These are phyloP conservation scores for Tuber microsphaerosporum DNA, from an alignment of 495 filamentous ascomycete species.

Conservation along the genomic window DNA sequence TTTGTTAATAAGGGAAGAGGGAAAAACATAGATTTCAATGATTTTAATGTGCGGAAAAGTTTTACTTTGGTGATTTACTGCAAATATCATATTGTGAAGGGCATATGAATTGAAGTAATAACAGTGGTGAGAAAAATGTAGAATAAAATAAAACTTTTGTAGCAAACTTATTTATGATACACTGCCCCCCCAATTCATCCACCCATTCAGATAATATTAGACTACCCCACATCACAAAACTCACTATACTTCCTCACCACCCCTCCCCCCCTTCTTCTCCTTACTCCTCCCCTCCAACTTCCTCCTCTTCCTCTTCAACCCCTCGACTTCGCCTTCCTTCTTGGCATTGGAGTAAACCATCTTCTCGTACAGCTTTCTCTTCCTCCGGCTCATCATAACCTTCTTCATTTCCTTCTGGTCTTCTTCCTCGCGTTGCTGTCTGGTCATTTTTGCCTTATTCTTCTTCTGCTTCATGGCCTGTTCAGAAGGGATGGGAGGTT, in stretches of 20 bases:
- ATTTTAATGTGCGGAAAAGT: background rate
- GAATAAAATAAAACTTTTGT: background rate
- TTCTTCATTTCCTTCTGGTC: conserved; percentile 79
- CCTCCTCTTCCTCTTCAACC: conserved; percentile 75
- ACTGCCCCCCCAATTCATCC: background rate
- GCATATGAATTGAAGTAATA: background rate
- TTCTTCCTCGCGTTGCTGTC: conserved; percentile 64
- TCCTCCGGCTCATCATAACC: conserved; percentile 89
- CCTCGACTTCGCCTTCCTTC: conserved; percentile 66
- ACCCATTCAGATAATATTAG: background rate
- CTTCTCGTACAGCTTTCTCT: conserved; percentile 82
- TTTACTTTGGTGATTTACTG: background rate
- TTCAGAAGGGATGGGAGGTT: conserved; percentile 23
- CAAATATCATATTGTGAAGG: background rate
- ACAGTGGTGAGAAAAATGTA: background rate
- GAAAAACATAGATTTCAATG: background rate
- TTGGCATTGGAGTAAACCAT: conserved; percentile 84
- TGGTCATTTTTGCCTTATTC: conserved; percentile 59
- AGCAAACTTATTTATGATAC: background rate
- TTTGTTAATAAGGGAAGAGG: background rate
- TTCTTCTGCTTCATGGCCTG: conserved; percentile 52
- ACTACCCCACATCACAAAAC: background rate
- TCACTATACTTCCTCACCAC: background rate
- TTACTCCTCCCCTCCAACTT: conserved; percentile 67
- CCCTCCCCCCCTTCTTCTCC: conserved; percentile 25